Evolutionary conservation across 2,329 filamentous ascomycete genomes (phyloP).

Genomic region (Calonectria honghensis): DNA sequence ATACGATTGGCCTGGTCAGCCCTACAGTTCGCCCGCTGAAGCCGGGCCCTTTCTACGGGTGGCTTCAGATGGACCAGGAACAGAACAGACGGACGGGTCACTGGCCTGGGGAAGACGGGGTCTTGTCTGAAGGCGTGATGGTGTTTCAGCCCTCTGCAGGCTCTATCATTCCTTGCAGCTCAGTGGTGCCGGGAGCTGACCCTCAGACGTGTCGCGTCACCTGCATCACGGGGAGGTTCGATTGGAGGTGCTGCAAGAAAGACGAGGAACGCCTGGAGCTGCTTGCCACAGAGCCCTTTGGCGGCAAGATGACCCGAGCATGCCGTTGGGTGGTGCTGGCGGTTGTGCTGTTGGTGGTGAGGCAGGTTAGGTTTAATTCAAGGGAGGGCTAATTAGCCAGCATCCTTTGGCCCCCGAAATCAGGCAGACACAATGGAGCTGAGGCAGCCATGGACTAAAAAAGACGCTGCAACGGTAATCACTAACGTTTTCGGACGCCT

Average conservation of each 20-base stretch:
- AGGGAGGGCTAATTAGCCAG: slow-evolving; percentile 27
- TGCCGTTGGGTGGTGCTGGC: not conserved
- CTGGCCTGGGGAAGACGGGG: slow-evolving; percentile 18
- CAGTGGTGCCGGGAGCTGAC: not conserved
- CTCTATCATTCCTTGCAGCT: not conserved
- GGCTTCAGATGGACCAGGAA: slow-evolving; percentile 10
- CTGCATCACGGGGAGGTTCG: not conserved
- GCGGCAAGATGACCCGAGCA: not conserved
- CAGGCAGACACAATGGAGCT: slow-evolving; percentile 25
- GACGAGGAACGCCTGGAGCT: slow-evolving; percentile 1
- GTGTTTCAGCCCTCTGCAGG: slow-evolving; percentile 17
- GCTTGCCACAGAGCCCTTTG: not conserved
- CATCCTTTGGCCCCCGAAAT: slow-evolving; percentile 32
- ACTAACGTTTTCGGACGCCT: not conserved
- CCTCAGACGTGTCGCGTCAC: not conserved
- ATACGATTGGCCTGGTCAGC: slow-evolving; percentile 48
- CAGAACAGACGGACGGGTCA: slow-evolving; percentile 20
- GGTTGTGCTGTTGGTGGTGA: slow-evolving; percentile 1
- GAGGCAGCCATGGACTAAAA: slow-evolving; percentile 15
- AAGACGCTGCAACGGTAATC: slow-evolving; percentile 5
- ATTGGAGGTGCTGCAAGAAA: not conserved
- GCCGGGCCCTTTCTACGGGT: slow-evolving; percentile 12
- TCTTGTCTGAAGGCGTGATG: not conserved
- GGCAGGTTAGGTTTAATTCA: slow-evolving; percentile 21
- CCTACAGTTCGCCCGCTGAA: slow-evolving; percentile 46